Evolutionary conservation across 2,329 filamentous ascomycete genomes (phyloP), one percentile per base, ranked within the genome.

Genomic region (Passalora sequoiae): DNA sequence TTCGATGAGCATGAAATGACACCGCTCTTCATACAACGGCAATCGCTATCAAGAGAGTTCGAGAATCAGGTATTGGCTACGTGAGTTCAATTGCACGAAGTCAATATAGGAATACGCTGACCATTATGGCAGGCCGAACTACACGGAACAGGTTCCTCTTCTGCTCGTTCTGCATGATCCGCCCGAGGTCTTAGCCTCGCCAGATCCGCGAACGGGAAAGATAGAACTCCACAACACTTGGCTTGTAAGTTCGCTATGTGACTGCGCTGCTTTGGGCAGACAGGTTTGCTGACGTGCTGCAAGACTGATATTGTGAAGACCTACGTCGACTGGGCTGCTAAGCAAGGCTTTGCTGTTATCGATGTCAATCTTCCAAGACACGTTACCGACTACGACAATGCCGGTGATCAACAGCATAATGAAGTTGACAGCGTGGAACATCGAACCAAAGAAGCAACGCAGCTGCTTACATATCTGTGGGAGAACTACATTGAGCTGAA

Each of bases 401-500:
- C 61, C 51, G 64, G 66, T 32, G 47, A 60, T 15, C 58, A 61
- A 12, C 58, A 58, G 12, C 66, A 67, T 43, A 46, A 67, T 53
- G 54, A 67, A 61, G 42, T 77, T 78, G 63, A 81, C 78, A 47
- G 58, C 15, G 46, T 59, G 10, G 62, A 64, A 20, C 49, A 53
- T 39, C 63, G 69, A 24, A 61, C 60, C 6, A 63, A 63, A 17
- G 72, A 73, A 41, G 76, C 74, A 0, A 80, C 84, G 49, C 82
- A 91, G 48, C 70, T 96, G 8, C 80, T 91, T 4, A 81, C 77
- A 47, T 97, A 95, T 60, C 71, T 98, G 10, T 98, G 92, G 92
- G 89, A 96, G 57, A 98, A 98, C 61, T 96, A 96, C 60, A 80
- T 98, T 15, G 86, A 95, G 71, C 81, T 82, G 38, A 76, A 71